Conservation (phyloP, 2,329 filamentous ascomycete genomes). For the Paracorniculantispora psalliotae region DNA sequence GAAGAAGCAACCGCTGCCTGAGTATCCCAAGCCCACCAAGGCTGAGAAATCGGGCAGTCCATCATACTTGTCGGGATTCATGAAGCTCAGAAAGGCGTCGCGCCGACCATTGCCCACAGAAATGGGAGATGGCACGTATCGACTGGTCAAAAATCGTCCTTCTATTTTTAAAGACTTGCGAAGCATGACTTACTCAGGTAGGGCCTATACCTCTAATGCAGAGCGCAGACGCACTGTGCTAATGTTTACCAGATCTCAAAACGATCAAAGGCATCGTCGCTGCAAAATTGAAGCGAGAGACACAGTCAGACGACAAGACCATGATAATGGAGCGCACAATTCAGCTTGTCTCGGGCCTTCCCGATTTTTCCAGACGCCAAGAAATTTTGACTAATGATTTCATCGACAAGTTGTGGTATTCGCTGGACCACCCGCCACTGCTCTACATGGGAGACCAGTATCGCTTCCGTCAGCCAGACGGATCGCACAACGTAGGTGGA, state of each 20-base stretch:
- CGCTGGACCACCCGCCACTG: conserved; percentile 66
- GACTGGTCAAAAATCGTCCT: conserved; percentile 41
- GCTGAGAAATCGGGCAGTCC: background rate
- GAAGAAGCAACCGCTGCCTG: background rate
- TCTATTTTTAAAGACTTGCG: conserved; percentile 3
- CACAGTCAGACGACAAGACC: conserved; percentile 66
- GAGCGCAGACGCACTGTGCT: background rate
- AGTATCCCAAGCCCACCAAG: conserved; percentile 2
- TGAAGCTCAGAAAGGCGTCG: conserved; percentile 41
- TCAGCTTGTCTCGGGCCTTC: conserved; percentile 62
- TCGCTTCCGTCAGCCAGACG: conserved; percentile 64
- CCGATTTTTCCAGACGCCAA: conserved; percentile 56
- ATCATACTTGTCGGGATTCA: conserved; percentile 23
- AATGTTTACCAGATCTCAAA: conserved; percentile 47
- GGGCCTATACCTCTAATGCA: fast-evolving
- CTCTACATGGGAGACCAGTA: conserved; percentile 59
- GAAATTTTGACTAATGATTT: conserved; percentile 62
- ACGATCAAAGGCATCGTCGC: conserved; percentile 59
- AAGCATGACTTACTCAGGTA: conserved; percentile 4
- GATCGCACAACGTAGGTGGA: conserved; percentile 56
- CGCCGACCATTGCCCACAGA: conserved; percentile 59
- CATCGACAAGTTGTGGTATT: conserved; percentile 65
- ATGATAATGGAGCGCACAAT: conserved; percentile 73
- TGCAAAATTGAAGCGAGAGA: conserved; percentile 57
- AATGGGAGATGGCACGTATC: conserved; percentile 58